Conservation (phyloP, 768 basidiomycete genomes). For the Lactarius trivialis region DNA sequence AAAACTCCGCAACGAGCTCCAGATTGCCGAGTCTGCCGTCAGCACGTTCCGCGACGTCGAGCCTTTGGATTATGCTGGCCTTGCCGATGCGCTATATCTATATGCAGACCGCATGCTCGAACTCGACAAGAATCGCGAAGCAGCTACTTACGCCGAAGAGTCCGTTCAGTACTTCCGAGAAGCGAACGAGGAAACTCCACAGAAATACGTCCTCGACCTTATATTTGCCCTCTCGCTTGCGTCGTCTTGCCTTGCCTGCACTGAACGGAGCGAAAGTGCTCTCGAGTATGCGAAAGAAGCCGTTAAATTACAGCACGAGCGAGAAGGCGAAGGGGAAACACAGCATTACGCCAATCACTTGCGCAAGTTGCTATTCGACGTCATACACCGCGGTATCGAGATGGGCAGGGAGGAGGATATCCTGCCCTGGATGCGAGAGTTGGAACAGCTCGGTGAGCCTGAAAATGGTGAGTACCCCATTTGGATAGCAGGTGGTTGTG, state of each 20-base stretch:
- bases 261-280: not conserved
- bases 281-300: slow-evolving; percentile 14
- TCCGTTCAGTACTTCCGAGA: slow-evolving; percentile 11
- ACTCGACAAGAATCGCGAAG: slow-evolving; percentile 5
- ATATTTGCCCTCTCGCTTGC: slow-evolving; percentile 12
- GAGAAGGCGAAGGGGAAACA: not conserved
- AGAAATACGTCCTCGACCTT: slow-evolving; percentile 8
- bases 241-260: slow-evolving; percentile 15
- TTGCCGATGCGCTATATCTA: slow-evolving; percentile 6
- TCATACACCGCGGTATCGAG: slow-evolving; percentile 4
- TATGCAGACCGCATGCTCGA: slow-evolving; percentile 14
- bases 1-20: not conserved
- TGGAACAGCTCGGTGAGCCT: not conserved
- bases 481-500: not conserved
- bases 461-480: not conserved
- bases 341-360: not conserved
- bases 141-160: slow-evolving; percentile 14
- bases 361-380: slow-evolving; percentile 1
- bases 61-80: slow-evolving; percentile 7
- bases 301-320: slow-evolving; percentile 6
- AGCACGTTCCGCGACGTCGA: slow-evolving; percentile 3
- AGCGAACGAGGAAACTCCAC: not conserved
- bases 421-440: not conserved
- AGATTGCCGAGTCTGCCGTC: not conserved
- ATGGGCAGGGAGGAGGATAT: not conserved